Percentiles rank a stretch among this genome's conserved stretches.
Conservation (phyloP, 192 early-diverging fungal genomes). For the Kickxella alabastrina region DNA sequence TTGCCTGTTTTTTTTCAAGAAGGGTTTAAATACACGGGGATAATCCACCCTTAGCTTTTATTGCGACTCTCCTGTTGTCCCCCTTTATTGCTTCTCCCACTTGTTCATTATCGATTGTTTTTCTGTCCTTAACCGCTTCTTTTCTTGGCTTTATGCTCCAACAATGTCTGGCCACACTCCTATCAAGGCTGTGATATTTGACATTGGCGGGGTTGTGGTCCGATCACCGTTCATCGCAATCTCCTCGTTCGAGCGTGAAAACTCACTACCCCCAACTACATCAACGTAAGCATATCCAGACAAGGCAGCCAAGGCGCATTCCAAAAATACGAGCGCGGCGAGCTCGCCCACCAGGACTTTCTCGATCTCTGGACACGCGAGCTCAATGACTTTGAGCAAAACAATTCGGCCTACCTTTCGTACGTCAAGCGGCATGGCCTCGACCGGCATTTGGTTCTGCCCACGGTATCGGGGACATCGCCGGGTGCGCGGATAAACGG, state of each 20-base stretch:
- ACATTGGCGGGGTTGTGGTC: constrained; percentile 82
- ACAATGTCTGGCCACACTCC: too few relatives aligned
- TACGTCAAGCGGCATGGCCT: constrained; percentile 27
- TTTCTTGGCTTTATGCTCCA: too few relatives aligned
- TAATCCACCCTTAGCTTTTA: too few relatives aligned
- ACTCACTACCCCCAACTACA: constrained; percentile 74
- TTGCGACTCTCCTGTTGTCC: too few relatives aligned
- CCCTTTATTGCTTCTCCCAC: too few relatives aligned
- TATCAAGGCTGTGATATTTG: constrained; percentile 81
- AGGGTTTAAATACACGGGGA: too few relatives aligned
- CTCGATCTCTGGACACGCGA: constrained; percentile 29
- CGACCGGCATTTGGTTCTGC: constrained; percentile 31
- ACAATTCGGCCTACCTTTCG: constrained; percentile 34
- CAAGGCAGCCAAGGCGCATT: constrained; percentile 53
- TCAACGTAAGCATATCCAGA: constrained; percentile 71
- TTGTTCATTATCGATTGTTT: too few relatives aligned
- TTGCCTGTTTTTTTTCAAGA: too few relatives aligned
- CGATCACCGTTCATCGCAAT: constrained; percentile 78
- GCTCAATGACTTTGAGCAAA: constrained; percentile 37
- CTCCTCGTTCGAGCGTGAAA: constrained; percentile 58
- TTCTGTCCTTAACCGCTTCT: too few relatives aligned
- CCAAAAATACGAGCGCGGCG: constrained; percentile 54
- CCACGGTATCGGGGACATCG: too few relatives aligned
- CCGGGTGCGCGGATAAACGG: constrained; percentile 17
- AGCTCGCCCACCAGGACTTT: constrained; percentile 27